A percentile compares a stretch with the other conserved stretches of the same genome.
These are phyloP conservation scores for Yamadazyma spencermartinsiae DNA, from an alignment of 1,139 yeast species.

Conservation along the genomic window DNA sequence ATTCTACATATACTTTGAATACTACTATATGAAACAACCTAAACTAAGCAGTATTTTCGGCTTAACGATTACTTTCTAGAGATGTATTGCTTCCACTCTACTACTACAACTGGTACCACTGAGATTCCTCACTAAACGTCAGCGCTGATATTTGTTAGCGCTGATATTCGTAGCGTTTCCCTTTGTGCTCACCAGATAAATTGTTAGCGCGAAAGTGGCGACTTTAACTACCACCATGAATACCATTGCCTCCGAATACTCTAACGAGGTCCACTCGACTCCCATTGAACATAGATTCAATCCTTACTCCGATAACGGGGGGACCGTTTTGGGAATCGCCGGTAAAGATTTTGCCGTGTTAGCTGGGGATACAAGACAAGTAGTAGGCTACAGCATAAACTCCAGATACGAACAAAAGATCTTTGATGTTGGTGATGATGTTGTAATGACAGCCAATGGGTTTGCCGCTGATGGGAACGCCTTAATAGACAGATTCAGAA, in stretches of 20 bases:
- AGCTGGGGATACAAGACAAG: slow-evolving; percentile 98
- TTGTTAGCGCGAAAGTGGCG: neutral
- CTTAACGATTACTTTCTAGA: too few relatives aligned
- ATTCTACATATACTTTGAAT: too few relatives aligned
- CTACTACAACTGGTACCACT: too few relatives aligned
- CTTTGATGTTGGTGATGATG: slow-evolving; percentile 84
- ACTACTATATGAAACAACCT: too few relatives aligned
- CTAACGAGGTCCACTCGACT: slow-evolving; percentile 48
- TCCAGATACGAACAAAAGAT: slow-evolving; percentile 92
- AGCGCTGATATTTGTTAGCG: too few relatives aligned
- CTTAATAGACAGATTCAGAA: slow-evolving; percentile 71
- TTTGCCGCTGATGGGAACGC: slow-evolving; percentile 95
- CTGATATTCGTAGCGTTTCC: neutral
- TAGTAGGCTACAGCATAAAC: slow-evolving; percentile 90
- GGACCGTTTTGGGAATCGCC: slow-evolving; percentile 95
- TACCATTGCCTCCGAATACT: slow-evolving; percentile 64
- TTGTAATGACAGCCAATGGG: slow-evolving; percentile 90
- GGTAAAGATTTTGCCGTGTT: slow-evolving; percentile 96
- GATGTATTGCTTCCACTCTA: too few relatives aligned
- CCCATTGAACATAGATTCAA: slow-evolving; percentile 94
- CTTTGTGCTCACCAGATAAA: neutral
- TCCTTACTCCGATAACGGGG: slow-evolving; percentile 96
- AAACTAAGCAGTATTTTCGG: too few relatives aligned
- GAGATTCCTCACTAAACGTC: too few relatives aligned
- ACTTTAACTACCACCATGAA: slow-evolving; percentile 15